A percentile compares a stretch with the other conserved stretches of the same genome.
These are phyloP conservation scores for Nymphaea thermarum DNA, from an alignment of 164 flowering plant species.

Conservation along the genomic window DNA sequence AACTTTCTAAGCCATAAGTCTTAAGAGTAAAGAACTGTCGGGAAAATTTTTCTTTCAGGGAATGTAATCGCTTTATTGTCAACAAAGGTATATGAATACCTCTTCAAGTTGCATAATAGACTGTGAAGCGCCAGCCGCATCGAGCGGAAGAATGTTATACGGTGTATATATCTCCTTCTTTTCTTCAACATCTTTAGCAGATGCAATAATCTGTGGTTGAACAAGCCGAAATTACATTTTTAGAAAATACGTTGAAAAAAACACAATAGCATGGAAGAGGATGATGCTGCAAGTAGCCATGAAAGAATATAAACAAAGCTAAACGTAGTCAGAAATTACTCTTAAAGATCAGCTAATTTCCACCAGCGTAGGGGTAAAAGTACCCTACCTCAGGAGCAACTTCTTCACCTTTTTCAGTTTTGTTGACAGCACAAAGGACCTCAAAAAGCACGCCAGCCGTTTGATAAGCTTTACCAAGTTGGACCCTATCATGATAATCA, in stretches of 20 bases:
- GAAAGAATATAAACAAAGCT: background rate
- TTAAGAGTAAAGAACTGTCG: background rate
- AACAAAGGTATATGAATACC: constrained; percentile 24
- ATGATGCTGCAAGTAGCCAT: background rate
- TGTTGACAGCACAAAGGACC: constrained; percentile 93
- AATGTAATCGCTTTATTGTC: background rate
- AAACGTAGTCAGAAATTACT: background rate
- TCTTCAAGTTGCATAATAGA: constrained; percentile 92
- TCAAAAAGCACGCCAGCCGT: constrained; percentile 97
- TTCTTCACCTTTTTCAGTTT: constrained; percentile 89
- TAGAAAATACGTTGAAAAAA: background rate
- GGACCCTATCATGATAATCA: constrained; percentile 37
- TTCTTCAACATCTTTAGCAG: constrained; percentile 92
- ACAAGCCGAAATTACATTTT: background rate
- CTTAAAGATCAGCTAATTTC: background rate
- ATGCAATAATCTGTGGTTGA: constrained; percentile 68
- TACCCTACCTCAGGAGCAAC: constrained; percentile 89
- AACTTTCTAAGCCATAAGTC: no score
- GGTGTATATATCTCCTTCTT: constrained; percentile 91
- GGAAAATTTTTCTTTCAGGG: background rate
- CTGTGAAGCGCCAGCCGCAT: constrained; percentile 90
- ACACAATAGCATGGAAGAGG: no score
- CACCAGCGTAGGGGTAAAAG: no score
- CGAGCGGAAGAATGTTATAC: constrained; percentile 92
- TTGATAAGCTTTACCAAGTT: constrained; percentile 91